Evolutionary conservation across 805 yeast species (phyloP).

Genomic region (Candida oleophila): DNA sequence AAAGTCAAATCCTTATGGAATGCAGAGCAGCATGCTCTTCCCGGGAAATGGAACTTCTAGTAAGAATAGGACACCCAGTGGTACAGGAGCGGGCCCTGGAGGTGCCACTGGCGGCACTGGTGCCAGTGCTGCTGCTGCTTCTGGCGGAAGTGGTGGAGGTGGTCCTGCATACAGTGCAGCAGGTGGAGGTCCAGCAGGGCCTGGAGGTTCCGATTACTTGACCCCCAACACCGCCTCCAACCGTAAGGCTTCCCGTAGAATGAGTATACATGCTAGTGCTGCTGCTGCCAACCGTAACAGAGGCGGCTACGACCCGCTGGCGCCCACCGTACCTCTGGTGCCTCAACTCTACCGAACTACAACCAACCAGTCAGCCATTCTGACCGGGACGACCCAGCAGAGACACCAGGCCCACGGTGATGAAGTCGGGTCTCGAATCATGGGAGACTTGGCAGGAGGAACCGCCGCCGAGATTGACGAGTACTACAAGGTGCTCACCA

Average conservation of each 20-base stretch:
- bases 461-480: conserved; percentile 72
- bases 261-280: conserved; percentile 41
- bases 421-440: conserved; percentile 14
- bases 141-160: neutral
- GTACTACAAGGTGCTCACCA: conserved; percentile 54
- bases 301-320: conserved; percentile 21
- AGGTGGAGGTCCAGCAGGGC: neutral
- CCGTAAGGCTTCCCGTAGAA: conserved; percentile 25
- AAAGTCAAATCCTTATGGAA: neutral
- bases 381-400: conserved; percentile 5
- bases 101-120: neutral
- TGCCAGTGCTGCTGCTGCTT: neutral
- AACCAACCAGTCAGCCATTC: neutral
- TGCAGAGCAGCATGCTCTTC: neutral
- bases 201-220: conserved; percentile 4
- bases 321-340: conserved; percentile 33
- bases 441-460: conserved; percentile 53
- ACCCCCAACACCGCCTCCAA: conserved; percentile 6
- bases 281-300: conserved; percentile 29
- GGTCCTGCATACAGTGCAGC: neutral
- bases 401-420: conserved; percentile 8
- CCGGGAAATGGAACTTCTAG: neutral
- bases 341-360: conserved; percentile 16
- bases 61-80: neutral
- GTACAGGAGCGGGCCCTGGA: neutral